phyloP scores from a whole-genome alignment of 129 eudicot species.

The Daucus carota region DNA sequence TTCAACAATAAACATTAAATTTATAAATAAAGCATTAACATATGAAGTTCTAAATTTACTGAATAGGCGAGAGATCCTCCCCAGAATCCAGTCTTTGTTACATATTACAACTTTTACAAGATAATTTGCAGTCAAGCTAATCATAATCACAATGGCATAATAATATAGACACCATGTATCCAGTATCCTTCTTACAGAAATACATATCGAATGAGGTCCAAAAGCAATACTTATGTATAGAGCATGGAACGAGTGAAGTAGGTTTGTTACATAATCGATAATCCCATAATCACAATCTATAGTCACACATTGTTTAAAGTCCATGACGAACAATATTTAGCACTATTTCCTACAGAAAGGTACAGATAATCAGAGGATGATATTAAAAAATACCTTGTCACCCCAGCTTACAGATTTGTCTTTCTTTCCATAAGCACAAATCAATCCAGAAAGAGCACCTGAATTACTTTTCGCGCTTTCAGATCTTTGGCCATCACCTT shows the following conservation, averaged over 20 bases:
- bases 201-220: neutral
- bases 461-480: slow-evolving; percentile 29
- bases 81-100: neutral
- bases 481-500: slow-evolving; percentile 34
- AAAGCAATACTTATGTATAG: neutral
- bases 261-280: neutral
- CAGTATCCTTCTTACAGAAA: neutral
- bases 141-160: neutral
- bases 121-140: neutral
- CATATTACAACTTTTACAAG: neutral
- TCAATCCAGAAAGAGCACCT: slow-evolving; percentile 45
- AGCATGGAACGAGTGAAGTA: neutral
- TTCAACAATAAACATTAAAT: neutral
- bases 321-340: neutral
- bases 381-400: slow-evolving; percentile 56
- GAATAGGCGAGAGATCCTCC: neutral
- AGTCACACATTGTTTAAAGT: neutral
- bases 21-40: neutral
- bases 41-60: neutral
- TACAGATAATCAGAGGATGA: neutral
- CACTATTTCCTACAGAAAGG: neutral
- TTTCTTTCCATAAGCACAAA: slow-evolving; percentile 60
- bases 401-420: slow-evolving; percentile 91
- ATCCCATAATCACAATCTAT: neutral
- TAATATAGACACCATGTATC: neutral